These are phyloP conservation scores for Acmispon strigosus DNA, from an alignment of 306 rosid genomes.

Conservation along the genomic window DNA sequence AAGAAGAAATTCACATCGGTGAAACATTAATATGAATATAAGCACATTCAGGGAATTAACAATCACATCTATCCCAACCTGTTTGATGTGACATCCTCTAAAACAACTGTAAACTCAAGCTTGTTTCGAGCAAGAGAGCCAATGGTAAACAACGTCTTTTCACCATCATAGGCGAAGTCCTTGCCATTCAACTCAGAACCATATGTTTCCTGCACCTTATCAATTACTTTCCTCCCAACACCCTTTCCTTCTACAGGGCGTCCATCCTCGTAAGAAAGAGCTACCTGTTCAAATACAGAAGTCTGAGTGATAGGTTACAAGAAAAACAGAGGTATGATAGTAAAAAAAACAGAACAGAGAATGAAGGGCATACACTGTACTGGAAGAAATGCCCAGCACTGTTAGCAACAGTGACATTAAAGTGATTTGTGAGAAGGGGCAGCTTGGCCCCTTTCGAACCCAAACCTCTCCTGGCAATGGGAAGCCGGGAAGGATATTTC, in stretches of 20 bases:
- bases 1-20: not conserved
- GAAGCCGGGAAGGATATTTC: conserved; percentile 41
- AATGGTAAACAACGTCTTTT: conserved; percentile 77
- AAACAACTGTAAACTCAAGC: conserved; percentile 72
- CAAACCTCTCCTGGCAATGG: conserved; percentile 59
- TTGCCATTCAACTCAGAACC: conserved; percentile 63
- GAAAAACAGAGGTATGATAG: not conserved
- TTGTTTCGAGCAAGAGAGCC: conserved; percentile 81
- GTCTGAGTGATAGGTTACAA: not conserved
- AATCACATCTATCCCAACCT: conserved; percentile 35
- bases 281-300: conserved; percentile 40
- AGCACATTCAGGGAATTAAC: not conserved
- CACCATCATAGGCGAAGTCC: conserved; percentile 89
- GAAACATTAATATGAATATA: not conserved
- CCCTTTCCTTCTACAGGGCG: conserved; percentile 88
- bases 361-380: conserved; percentile 59
- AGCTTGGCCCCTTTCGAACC: conserved; percentile 61
- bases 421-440: conserved; percentile 65
- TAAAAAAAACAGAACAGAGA: not conserved
- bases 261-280: conserved; percentile 76
- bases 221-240: conserved; percentile 64
- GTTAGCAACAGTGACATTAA: conserved; percentile 53
- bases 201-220: conserved; percentile 74
- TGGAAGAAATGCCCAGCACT: conserved; percentile 64
- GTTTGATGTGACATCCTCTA: conserved; percentile 59